Evolutionary conservation across 1,284 basidiomycete genomes (phyloP).

Genomic region (Cerioporus squamosus): DNA sequence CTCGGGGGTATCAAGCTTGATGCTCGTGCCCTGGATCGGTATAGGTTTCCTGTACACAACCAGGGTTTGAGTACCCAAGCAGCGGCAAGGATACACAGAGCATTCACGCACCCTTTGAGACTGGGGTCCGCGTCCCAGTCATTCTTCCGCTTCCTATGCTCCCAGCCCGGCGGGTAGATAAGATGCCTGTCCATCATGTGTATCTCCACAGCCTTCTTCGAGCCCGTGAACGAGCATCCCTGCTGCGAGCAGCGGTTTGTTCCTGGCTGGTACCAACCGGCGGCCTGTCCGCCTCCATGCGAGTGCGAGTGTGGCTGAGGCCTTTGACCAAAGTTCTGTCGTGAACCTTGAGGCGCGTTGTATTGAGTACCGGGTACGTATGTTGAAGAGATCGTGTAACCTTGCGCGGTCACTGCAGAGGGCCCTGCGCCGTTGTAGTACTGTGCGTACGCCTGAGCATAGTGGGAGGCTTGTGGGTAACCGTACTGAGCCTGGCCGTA

Average conservation of each 20-base stretch:
- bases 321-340: not conserved
- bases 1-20: slow-evolving; percentile 81
- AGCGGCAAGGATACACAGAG: not conserved
- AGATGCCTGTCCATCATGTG: slow-evolving; percentile 94
- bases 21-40: slow-evolving; percentile 81
- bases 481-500: slow-evolving; percentile 37
- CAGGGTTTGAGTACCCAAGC: no score
- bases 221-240: slow-evolving; percentile 77
- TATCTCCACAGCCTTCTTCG: slow-evolving; percentile 73
- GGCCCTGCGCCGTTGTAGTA: slow-evolving; percentile 20
- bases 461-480: slow-evolving; percentile 48
- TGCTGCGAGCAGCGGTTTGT: slow-evolving; percentile 64
- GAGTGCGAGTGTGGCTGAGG: slow-evolving; percentile 6
- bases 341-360: not conserved
- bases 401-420: slow-evolving; percentile 49
- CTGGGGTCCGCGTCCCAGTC: slow-evolving; percentile 82
- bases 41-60: slow-evolving; percentile 58
- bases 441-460: slow-evolving; percentile 62
- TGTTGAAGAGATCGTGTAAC: slow-evolving; percentile 59
- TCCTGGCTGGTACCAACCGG: slow-evolving; percentile 66
- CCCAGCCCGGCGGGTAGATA: slow-evolving; percentile 79
- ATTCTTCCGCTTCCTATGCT: slow-evolving; percentile 58
- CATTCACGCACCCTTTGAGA: slow-evolving; percentile 61
- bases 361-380: slow-evolving; percentile 39
- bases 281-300: slow-evolving; percentile 12